Evolutionary conservation across 2,329 filamentous ascomycete species (phyloP).

Genomic region (Epichloe festucae): DNA sequence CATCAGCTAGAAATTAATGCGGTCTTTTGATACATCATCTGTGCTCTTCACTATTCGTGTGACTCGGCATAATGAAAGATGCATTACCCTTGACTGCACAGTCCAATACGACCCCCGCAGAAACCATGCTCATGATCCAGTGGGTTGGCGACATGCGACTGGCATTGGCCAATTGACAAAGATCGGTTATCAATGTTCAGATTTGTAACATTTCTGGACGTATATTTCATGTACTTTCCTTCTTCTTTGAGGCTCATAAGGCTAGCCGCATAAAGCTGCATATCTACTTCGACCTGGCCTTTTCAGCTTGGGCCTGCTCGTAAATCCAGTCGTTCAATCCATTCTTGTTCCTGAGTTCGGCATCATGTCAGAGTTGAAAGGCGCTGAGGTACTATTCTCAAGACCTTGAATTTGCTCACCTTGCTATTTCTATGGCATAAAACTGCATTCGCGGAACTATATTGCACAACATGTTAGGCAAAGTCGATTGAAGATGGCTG

Average conservation of each 20-base stretch:
- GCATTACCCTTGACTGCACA: too few relatives aligned
- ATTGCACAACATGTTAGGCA: neutral
- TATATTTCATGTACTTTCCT: neutral
- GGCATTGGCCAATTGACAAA: neutral
- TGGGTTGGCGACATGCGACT: neutral
- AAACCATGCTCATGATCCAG: neutral
- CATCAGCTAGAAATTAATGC: too few relatives aligned
- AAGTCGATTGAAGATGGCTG: neutral
- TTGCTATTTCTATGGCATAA: slow-evolving; percentile 40
- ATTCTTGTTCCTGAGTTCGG: slow-evolving; percentile 53
- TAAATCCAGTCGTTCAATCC: slow-evolving; percentile 97
- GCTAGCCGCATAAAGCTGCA: neutral
- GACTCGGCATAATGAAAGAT: neutral
- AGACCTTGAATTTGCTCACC: slow-evolving; percentile 13
- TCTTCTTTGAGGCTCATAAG: neutral
- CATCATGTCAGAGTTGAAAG: neutral
- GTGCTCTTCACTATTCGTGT: neutral
- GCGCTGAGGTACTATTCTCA: too few relatives aligned
- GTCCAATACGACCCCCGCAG: neutral
- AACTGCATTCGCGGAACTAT: slow-evolving; percentile 44
- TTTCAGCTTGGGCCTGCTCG: slow-evolving; percentile 60
- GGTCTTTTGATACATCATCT: too few relatives aligned
- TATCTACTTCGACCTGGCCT: slow-evolving; percentile 16
- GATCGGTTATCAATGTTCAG: neutral
- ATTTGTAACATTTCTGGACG: neutral